These are phyloP conservation scores for Rhizopus delemar DNA, from an alignment of 371 early-diverging fungal genomes.

Conservation along the genomic window DNA sequence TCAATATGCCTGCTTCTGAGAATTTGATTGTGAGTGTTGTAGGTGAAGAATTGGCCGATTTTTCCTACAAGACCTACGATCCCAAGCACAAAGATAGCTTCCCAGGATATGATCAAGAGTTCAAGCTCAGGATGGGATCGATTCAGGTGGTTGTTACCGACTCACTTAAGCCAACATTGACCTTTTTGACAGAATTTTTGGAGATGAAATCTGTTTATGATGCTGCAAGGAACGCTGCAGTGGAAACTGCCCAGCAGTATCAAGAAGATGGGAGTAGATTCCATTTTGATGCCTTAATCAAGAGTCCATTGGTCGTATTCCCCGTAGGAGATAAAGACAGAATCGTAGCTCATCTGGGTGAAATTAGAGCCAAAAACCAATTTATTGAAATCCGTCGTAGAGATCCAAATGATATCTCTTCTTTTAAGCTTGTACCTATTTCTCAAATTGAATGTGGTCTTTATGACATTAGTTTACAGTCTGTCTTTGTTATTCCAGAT, in stretches of 20 bases:
- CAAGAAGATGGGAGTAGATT: conserved; percentile 52
- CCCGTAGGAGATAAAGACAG: conserved; percentile 62
- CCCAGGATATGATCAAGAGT: conserved; percentile 71
- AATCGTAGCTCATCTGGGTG: conserved; percentile 84
- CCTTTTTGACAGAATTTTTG: conserved; percentile 76
- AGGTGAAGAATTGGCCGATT: conserved; percentile 75
- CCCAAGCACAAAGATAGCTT: conserved; percentile 27
- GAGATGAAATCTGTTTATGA: conserved; percentile 89
- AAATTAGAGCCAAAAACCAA: conserved; percentile 78
- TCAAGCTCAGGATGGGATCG: conserved; percentile 69
- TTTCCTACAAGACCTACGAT: conserved; percentile 71
- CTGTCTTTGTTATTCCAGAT: conserved; percentile 46
- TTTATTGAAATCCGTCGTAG: conserved; percentile 50
- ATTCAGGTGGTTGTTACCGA: conserved; percentile 63
- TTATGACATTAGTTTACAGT: conserved; percentile 68
- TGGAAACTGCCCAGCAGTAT: conserved; percentile 75
- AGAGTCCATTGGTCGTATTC: conserved; percentile 89
- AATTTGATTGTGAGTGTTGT: conserved; percentile 67
- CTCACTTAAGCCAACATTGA: conserved; percentile 51
- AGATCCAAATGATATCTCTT: conserved; percentile 11
- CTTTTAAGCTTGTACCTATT: conserved; percentile 39
- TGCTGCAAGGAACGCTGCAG: conserved; percentile 81
- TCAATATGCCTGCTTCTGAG: conserved; percentile 18
- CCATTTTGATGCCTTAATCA: conserved; percentile 81
- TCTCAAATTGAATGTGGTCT: conserved; percentile 69